phyloP scores from a whole-genome alignment of 257 asterid species.

The Plantago major region DNA sequence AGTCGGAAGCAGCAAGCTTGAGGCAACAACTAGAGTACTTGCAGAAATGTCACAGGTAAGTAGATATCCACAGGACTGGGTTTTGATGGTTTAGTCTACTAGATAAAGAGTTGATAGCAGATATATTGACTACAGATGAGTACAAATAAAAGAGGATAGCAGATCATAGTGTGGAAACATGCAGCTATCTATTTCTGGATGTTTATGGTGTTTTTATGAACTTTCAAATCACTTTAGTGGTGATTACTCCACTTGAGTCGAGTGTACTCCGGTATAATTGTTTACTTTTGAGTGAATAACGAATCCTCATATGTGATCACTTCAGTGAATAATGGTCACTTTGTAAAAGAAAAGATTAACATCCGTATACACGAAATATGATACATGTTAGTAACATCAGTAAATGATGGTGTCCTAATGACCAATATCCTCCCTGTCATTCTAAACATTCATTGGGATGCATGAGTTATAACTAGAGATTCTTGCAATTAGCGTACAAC shows the following conservation, averaged over 20 bases:
- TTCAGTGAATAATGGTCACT: background rate
- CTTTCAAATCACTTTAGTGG: no score
- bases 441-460: background rate
- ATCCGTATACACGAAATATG: background rate
- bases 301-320: background rate
- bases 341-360: background rate
- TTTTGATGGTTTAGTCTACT: no score
- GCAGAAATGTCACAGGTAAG: slow-evolving; percentile 45
- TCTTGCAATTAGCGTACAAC: no score
- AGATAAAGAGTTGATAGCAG: background rate
- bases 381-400: background rate
- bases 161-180: background rate
- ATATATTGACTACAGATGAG: slow-evolving; percentile 2
- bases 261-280: background rate
- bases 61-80: background rate
- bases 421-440: background rate
- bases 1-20: slow-evolving; percentile 32
- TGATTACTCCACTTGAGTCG: background rate
- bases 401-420: background rate
- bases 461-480: no score
- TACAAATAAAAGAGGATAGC: background rate
- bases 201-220: background rate
- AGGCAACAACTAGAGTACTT: slow-evolving; percentile 43
- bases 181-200: no score
- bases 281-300: background rate